Conservation (phyloP, 352 stramenopile genomes). For the Pythium utonaiense region DNA sequence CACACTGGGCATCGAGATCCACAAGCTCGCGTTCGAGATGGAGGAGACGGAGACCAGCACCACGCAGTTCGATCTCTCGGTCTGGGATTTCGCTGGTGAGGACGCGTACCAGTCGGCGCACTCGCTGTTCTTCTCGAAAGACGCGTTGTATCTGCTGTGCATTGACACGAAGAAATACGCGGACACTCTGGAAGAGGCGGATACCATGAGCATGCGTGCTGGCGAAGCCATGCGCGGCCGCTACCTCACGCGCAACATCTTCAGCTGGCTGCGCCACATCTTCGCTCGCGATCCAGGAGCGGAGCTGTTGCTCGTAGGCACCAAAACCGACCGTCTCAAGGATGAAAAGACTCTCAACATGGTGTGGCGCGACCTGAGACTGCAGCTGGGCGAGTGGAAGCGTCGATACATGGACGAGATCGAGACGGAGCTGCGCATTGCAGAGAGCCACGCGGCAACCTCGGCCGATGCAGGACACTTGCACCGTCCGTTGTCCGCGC, state of each 20-base stretch:
- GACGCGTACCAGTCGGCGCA: conserved; percentile 20
- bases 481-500: background rate
- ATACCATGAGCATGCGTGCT: background rate
- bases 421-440: conserved; percentile 10
- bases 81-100: conserved; percentile 26
- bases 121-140: conserved; percentile 22
- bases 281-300: conserved; percentile 11
- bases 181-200: conserved; percentile 3
- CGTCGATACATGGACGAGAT: conserved; percentile 16
- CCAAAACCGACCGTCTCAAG: conserved; percentile 15
- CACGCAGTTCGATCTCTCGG: conserved; percentile 11
- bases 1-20: conserved; percentile 32
- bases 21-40: conserved; percentile 19
- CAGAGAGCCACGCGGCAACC: background rate
- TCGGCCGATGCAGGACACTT: background rate
- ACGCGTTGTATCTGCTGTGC: conserved; percentile 20
- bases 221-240: conserved; percentile 3
- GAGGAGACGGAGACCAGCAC: conserved; percentile 15
- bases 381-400: conserved; percentile 19
- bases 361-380: conserved; percentile 11
- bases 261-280: conserved; percentile 22
- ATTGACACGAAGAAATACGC: conserved; percentile 14
- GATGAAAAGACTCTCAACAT: conserved; percentile 1
- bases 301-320: conserved; percentile 18
- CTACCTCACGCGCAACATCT: conserved; percentile 14